These are phyloP conservation scores for Sanghuangporus weigelae DNA, from an alignment of 1,284 basidiomycete species.

Conservation along the genomic window DNA sequence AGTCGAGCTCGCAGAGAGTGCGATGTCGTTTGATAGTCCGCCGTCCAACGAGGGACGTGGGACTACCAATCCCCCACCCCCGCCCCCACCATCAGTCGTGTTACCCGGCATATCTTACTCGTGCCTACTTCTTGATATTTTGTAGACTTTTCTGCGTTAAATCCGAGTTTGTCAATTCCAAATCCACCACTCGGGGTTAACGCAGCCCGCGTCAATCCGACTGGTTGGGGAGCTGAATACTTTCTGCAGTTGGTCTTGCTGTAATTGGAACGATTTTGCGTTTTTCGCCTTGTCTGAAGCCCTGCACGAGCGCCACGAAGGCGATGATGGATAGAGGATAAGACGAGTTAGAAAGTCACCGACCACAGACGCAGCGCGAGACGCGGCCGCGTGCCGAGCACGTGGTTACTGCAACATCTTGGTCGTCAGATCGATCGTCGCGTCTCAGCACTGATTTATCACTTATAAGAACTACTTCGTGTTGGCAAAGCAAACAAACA, in stretches of 20 bases:
- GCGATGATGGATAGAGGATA: not conserved
- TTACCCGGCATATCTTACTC: not conserved
- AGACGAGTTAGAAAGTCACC: not conserved
- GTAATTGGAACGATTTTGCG: not conserved
- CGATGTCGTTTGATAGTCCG: not conserved
- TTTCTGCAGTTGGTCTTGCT: not conserved
- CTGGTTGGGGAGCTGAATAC: not conserved
- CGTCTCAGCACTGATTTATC: not conserved
- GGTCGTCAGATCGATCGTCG: not conserved
- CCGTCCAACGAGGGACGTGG: conserved; percentile 10
- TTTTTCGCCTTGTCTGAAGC: not conserved
- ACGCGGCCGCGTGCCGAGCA: not conserved
- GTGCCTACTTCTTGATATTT: not conserved
- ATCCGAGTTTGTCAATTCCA: not conserved
- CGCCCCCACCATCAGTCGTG: not conserved
- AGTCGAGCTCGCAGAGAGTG: not conserved
- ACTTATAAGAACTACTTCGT: not conserved
- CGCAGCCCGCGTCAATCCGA: not conserved
- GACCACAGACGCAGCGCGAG: not conserved
- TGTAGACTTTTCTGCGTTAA: not conserved
- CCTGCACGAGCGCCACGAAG: not conserved
- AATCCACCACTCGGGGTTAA: not conserved
- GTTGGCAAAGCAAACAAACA: not conserved
- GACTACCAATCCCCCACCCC: conserved; percentile 3
- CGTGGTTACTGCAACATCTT: not conserved